phyloP scores from a whole-genome alignment of 768 basidiomycete genomes.

The Boletus reticulatus region DNA sequence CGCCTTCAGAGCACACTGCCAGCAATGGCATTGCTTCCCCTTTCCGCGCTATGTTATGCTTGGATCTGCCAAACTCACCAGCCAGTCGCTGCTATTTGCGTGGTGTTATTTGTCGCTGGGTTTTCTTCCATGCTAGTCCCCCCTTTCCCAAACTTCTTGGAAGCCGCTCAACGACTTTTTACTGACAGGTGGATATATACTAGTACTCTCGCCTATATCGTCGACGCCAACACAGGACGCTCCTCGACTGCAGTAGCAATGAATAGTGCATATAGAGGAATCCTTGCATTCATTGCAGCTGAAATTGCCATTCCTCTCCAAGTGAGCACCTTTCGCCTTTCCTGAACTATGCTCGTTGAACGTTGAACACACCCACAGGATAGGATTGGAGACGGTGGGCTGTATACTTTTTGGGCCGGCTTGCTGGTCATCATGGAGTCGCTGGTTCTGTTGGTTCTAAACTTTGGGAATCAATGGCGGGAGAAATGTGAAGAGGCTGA shows the following conservation, averaged over 20 bases:
- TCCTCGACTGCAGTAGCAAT: slow-evolving; percentile 74
- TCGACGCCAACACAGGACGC: slow-evolving; percentile 81
- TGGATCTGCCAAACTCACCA: slow-evolving; percentile 70
- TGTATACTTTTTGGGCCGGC: slow-evolving; percentile 43
- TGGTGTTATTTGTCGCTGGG: slow-evolving; percentile 69
- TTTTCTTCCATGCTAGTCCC: slow-evolving; percentile 46
- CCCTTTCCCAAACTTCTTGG: not conserved
- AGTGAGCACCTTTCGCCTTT: slow-evolving; percentile 8
- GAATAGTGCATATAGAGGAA: slow-evolving; percentile 75
- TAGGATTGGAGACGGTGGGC: slow-evolving; percentile 28
- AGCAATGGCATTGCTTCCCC: slow-evolving; percentile 53
- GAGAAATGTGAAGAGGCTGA: slow-evolving; percentile 47
- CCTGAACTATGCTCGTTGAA: not conserved
- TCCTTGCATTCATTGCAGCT: slow-evolving; percentile 62
- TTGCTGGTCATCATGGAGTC: slow-evolving; percentile 51
- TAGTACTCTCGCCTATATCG: slow-evolving; percentile 77
- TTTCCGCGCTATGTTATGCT: slow-evolving; percentile 63
- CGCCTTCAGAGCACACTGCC: slow-evolving; percentile 62
- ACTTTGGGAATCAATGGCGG: slow-evolving; percentile 62
- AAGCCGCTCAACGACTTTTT: not conserved
- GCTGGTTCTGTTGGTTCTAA: slow-evolving; percentile 55
- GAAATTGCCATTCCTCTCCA: slow-evolving; percentile 81
- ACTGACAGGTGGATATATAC: slow-evolving; percentile 51
- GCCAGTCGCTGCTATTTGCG: slow-evolving; percentile 66
- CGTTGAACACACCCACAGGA: slow-evolving; percentile 9